Evolutionary conservation across 2,329 filamentous ascomycete genomes (phyloP).

Genomic region (Penicillium sp.): DNA sequence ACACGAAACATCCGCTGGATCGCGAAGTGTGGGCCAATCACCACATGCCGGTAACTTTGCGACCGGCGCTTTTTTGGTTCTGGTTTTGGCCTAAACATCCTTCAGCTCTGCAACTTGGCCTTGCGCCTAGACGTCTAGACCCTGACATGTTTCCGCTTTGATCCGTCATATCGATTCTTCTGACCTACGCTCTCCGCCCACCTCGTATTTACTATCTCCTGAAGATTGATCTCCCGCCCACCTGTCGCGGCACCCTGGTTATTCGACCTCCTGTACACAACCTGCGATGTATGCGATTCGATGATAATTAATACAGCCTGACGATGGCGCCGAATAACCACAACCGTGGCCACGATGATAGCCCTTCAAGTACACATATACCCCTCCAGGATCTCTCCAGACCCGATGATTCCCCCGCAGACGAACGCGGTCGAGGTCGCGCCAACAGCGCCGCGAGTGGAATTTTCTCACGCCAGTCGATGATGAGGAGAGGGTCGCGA

Average conservation of each 20-base stretch:
- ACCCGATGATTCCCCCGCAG: slow-evolving; percentile 30
- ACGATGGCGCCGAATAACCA: slow-evolving; percentile 43
- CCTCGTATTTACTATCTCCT: not conserved
- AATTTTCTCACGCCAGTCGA: slow-evolving; percentile 44
- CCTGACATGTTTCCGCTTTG: not conserved
- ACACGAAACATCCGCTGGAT: not conserved
- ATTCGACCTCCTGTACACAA: slow-evolving; percentile 4
- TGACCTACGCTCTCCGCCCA: not conserved
- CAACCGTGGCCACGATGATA: slow-evolving; percentile 29
- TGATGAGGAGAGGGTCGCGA: slow-evolving; percentile 39
- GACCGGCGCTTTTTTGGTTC: slow-evolving; percentile 11
- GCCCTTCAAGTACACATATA: slow-evolving; percentile 50
- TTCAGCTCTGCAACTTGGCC: slow-evolving; percentile 5
- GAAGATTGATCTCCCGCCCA: not conserved
- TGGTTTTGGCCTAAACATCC: slow-evolving; percentile 8
- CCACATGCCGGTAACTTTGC: slow-evolving; percentile 16
- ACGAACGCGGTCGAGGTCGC: slow-evolving; percentile 30
- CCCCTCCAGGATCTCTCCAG: slow-evolving; percentile 64
- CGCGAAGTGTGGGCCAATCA: slow-evolving; percentile 5
- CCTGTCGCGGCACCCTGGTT: not conserved
- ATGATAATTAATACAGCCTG: slow-evolving; percentile 34
- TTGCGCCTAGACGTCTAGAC: not conserved
- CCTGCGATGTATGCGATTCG: slow-evolving; percentile 41
- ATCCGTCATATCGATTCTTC: not conserved
- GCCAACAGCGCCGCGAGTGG: slow-evolving; percentile 40